Base-by-base conservation (phyloP, 1,139 yeast species). In the Hyphopichia buzzinii region DNA sequence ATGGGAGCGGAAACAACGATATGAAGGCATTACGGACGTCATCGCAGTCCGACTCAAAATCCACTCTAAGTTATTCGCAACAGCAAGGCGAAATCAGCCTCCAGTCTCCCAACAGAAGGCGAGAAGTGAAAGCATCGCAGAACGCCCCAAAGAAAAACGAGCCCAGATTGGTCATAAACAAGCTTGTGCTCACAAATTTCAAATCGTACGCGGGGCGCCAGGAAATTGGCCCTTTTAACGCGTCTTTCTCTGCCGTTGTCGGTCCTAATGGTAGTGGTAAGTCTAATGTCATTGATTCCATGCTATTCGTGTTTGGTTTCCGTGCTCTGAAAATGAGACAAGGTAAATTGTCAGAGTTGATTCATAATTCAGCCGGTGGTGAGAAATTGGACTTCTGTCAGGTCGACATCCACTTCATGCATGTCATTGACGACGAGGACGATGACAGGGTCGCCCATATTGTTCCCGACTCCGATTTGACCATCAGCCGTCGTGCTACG, bases 201-300 rank as follows among this genome's bases (percentile, higher is more conserved):
- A 94, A 94, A 54, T 89, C 97, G 0, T 94, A 94, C 57, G 97
- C 97, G 0, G 98, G 98, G 0, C 66, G 74, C n/a, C 97, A 92
- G 61, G 78, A 78, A 8, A 86, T 94, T 40, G 99, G 99, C 0
- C 98, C 99, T 0, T 94, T 94, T 59, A 85, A 92, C 55, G 67
- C 89, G 30, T 87, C 95, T 2, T 94, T 94, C 55, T 87, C 96
- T 7, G 97, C 99, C 0, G 95, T 94, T 8, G 97, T 94, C n/a
- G 99, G 99, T 0, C 98, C 98, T 3, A 94, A 94, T 57, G 99
- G 99, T 22, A 86, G 96, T 28, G 98, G 98, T 7, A 92, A 92
- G 60, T 90, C 97, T 10, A 94, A 94, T 55, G 98, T 94, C 27
- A 94, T 94, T 46, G 99, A 94, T 56, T 86, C 97, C 2, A 77